These are phyloP conservation scores for Psilocybe tampanensis DNA, from an alignment of 768 basidiomycete species.

Conservation along the genomic window DNA sequence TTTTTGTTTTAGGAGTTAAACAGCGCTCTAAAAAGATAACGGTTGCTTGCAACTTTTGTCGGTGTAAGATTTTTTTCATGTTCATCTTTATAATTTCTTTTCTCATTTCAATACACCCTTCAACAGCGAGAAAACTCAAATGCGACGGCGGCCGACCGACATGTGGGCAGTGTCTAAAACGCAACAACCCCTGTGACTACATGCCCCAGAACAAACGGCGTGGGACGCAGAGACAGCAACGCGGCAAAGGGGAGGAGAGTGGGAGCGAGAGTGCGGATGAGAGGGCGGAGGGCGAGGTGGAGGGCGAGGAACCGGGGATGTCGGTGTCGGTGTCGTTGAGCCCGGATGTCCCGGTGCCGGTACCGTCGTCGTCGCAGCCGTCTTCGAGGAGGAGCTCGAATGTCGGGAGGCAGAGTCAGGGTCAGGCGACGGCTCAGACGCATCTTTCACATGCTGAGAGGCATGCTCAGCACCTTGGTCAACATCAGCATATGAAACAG, in stretches of 20 bases:
- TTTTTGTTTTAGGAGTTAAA: conserved; percentile 51
- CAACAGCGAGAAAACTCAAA: conserved; percentile 80
- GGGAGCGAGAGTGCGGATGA: conserved; percentile 70
- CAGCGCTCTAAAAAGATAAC: conserved; percentile 84
- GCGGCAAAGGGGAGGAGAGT: conserved; percentile 67
- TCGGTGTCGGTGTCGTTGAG: too few species aligned
- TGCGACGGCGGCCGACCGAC: conserved; percentile 86
- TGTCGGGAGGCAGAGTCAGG: conserved; percentile 39
- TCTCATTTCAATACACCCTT: conserved; percentile 4
- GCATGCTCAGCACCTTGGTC: too few species aligned
- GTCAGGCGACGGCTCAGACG: too few species aligned
- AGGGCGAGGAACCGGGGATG: too few species aligned
- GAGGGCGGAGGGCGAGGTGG: conserved; percentile 51
- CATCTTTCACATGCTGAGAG: too few species aligned
- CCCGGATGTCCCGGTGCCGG: too few species aligned
- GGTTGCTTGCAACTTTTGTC: conserved; percentile 90
- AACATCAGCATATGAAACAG: conserved; percentile 29
- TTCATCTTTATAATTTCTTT: background rate
- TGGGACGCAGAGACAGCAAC: conserved; percentile 53
- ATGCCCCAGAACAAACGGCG: conserved; percentile 78
- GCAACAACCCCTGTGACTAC: conserved; percentile 79
- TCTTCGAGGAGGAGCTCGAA: conserved; percentile 52
- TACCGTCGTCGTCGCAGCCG: conserved; percentile 46
- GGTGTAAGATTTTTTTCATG: conserved; percentile 55
- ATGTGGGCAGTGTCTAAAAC: conserved; percentile 80